Conservation (phyloP, 352 stramenopile genomes). For the Thalassiosira exigua region DNA sequence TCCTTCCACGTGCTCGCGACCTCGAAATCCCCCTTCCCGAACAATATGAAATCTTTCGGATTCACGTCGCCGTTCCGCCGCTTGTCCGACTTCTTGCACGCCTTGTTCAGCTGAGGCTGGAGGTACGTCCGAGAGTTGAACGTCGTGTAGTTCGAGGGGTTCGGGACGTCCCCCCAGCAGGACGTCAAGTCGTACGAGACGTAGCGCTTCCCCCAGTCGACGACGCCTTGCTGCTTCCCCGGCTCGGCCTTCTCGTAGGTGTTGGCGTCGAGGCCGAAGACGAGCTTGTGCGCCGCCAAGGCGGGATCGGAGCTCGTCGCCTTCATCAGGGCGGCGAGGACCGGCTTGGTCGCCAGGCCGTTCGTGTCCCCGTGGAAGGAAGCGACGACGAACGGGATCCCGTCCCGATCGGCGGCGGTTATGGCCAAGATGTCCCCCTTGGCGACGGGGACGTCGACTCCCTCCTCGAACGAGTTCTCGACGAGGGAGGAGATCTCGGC, state of each 20-base stretch:
- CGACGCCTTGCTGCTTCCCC: conserved; percentile 80
- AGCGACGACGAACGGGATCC: conserved; percentile 71
- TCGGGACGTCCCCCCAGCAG: conserved; percentile 78
- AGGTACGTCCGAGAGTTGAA: conserved; percentile 87
- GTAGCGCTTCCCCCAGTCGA: conserved; percentile 76
- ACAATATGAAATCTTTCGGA: conserved; percentile 88
- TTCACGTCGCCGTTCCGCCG: conserved; percentile 84
- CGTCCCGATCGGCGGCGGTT: conserved; percentile 52
- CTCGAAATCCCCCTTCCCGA: conserved; percentile 75
- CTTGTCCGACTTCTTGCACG: conserved; percentile 80
- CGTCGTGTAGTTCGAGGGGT: conserved; percentile 84
- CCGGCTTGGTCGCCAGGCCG: conserved; percentile 85
- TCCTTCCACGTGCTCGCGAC: conserved; percentile 80
- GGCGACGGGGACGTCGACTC: conserved; percentile 75
- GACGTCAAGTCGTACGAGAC: conserved; percentile 67
- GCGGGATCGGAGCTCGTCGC: conserved; percentile 53
- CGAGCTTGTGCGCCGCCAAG: conserved; percentile 54
- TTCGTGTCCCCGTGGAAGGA: conserved; percentile 88
- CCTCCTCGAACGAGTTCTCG: conserved; percentile 58
- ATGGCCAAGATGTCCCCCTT: conserved; percentile 84
- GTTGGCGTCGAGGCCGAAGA: conserved; percentile 88
- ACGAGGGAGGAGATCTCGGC: conserved; percentile 81
- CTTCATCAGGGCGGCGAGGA: conserved; percentile 73
- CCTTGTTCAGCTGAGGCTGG: conserved; percentile 87
- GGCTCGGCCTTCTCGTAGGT: conserved; percentile 83